phyloP scores from a whole-genome alignment of 345 rosid genomes.

The Cochlearia excelsa region DNA sequence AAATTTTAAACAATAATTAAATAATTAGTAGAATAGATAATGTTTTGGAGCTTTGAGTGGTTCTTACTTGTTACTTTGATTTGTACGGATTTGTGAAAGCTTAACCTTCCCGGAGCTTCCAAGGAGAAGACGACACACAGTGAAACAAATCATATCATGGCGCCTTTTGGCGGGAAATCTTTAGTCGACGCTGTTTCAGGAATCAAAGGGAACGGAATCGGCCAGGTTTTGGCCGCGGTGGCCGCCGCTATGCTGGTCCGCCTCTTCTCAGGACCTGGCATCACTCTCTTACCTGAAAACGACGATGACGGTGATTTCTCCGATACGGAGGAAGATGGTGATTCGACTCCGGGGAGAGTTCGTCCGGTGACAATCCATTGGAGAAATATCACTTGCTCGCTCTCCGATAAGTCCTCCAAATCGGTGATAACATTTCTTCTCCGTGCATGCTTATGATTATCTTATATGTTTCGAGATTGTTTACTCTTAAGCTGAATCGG shows the following conservation, averaged over 20 bases:
- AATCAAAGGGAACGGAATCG: slow-evolving; percentile 68
- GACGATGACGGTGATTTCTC: slow-evolving; percentile 38
- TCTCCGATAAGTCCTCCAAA: slow-evolving; percentile 71
- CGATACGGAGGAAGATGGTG: slow-evolving; percentile 33
- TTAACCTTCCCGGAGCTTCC: slow-evolving; percentile 32
- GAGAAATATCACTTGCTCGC: slow-evolving; percentile 80
- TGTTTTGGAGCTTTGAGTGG: slow-evolving; percentile 25
- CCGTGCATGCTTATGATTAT: slow-evolving; percentile 17
- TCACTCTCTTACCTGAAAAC: slow-evolving; percentile 55
- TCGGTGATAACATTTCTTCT: slow-evolving; percentile 45
- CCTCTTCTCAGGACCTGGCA: slow-evolving; percentile 75
- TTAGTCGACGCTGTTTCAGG: slow-evolving; percentile 50
- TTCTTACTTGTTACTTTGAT: slow-evolving; percentile 18
- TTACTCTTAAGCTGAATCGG: slow-evolving; percentile 5
- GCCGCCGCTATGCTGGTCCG: slow-evolving; percentile 78
- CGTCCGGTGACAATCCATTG: slow-evolving; percentile 76
- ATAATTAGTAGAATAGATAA: slow-evolving; percentile 28
- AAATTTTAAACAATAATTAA: slow-evolving; percentile 21
- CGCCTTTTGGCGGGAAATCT: slow-evolving; percentile 68
- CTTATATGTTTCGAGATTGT: not conserved
- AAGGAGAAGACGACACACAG: slow-evolving; percentile 35
- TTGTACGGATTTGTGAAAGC: slow-evolving; percentile 2
- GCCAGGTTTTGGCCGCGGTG: slow-evolving; percentile 65
- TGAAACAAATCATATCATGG: slow-evolving; percentile 33
- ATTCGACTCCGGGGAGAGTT: slow-evolving; percentile 51